Evolutionary conservation across 768 basidiomycete species (phyloP), one percentile per base, ranked within the genome.

Genomic region (Mycena latifolia): DNA sequence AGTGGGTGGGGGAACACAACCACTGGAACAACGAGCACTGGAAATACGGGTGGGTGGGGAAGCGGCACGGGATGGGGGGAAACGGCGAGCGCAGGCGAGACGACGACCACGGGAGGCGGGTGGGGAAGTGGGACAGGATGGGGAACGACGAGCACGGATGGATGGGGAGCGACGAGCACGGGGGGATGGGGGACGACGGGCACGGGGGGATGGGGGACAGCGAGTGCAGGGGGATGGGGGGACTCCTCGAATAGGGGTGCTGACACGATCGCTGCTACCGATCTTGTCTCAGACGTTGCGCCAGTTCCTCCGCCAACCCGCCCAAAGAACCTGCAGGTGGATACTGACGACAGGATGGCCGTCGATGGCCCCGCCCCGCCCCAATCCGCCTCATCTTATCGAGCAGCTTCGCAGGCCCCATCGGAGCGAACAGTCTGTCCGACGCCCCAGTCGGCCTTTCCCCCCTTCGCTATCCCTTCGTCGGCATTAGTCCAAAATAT

Each of bases 371-470:
- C 58, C 18, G 6, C 22, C 28, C 63, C 47, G 15, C 67, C 68
- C 1, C 59, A 47, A 33, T 65, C 67, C 18, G 63, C 63, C n/a
- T 69, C 62, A 48, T 56, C 68, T 4, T 69, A 56, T 50, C 64
- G 65, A 2, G 64, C 64, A 4, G 25, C 43, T 31, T 69, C 69
- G 31, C 46, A 35, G 6, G 55, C 52, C 11, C 55, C 57, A 9
- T 66, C 65, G 2, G 57, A 63, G 18, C 60, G 31, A 17, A 48
- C 51, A 10, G 10, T n/a, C 27, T 35, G 33, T 14, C 29, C 47
- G n/a, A 59, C 69, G 22, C 64, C 69, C 5, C 52, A 59, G 22
- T 62, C 61, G n/a, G 48, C 69, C 25, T 54, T 66, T 24, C 56
- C 64, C 11, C 46, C 59, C 1, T 57, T 58, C 56, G 20, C 47